These are phyloP conservation scores for Suillus hirtellus DNA, from an alignment of 768 basidiomycete species.

Conservation along the genomic window DNA sequence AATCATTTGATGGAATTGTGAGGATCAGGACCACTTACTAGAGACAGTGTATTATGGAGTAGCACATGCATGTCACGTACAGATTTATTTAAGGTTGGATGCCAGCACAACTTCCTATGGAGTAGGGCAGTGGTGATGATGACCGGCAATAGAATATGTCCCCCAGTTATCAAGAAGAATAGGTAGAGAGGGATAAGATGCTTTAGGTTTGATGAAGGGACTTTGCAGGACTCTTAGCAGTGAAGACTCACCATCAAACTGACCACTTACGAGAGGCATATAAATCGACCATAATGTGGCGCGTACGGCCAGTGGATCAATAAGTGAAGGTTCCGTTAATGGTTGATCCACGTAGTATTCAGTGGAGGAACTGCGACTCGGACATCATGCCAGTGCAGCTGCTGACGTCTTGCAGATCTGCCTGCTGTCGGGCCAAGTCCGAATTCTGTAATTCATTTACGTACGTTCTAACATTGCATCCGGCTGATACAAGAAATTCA, in stretches of 20 bases:
- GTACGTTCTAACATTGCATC: not conserved
- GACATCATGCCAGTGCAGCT: not conserved
- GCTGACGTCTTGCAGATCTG: not conserved
- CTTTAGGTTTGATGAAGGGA: conserved; percentile 22
- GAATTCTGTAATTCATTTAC: conserved; percentile 2
- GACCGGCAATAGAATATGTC: conserved; percentile 52
- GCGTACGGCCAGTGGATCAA: conserved; percentile 6
- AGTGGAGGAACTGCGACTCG: not conserved
- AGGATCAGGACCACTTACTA: conserved; percentile 39
- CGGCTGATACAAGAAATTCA: conserved; percentile 5
- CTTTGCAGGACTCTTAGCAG: not conserved
- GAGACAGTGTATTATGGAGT: conserved; percentile 48
- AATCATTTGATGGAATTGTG: not conserved
- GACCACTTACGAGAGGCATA: conserved; percentile 21
- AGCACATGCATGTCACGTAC: conserved; percentile 44
- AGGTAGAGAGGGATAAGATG: conserved; percentile 42
- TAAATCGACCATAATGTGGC: not conserved
- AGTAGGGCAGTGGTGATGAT: conserved; percentile 47
- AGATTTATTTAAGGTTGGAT: conserved; percentile 57
- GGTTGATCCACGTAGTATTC: conserved; percentile 10
- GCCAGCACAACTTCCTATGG: conserved; percentile 44
- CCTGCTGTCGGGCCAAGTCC: not conserved
- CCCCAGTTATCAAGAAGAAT: conserved; percentile 50
- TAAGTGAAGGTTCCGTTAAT: not conserved
- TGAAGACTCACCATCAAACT: not conserved